Percentiles rank a stretch among this genome's conserved stretches.
Conservation (phyloP, 352 stramenopile genomes). For the Achlya hypogyna region DNA sequence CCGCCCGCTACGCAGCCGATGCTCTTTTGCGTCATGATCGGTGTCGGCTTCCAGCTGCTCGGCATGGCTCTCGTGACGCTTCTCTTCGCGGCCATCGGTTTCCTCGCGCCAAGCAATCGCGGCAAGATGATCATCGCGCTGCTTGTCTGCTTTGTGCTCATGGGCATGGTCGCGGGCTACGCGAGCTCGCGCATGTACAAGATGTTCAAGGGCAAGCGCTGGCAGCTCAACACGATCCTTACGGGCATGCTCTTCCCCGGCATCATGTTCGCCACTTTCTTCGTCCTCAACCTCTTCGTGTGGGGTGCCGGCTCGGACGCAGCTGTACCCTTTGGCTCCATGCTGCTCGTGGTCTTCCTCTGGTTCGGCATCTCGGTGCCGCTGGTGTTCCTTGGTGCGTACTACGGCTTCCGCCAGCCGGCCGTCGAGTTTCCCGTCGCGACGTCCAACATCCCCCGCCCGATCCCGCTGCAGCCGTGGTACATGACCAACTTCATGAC, state of each 20-base stretch:
- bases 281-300: slow-evolving; percentile 96
- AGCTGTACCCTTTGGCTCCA: slow-evolving; percentile 94
- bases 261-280: slow-evolving; percentile 94
- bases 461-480: slow-evolving; percentile 97
- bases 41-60: slow-evolving; percentile 96
- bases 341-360: slow-evolving; percentile 96
- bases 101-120: slow-evolving; percentile 94
- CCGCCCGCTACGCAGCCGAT: slow-evolving; percentile 92
- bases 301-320: slow-evolving; percentile 89
- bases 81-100: slow-evolving; percentile 94
- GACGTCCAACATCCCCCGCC: slow-evolving; percentile 96
- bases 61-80: slow-evolving; percentile 94
- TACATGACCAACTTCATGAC: slow-evolving; percentile 95
- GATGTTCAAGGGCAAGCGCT: slow-evolving; percentile 99
- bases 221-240: slow-evolving; percentile 94
- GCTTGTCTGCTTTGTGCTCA: slow-evolving; percentile 95
- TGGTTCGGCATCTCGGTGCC: slow-evolving; percentile 99
- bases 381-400: slow-evolving; percentile 97
- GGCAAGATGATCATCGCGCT: slow-evolving; percentile 97
- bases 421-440: slow-evolving; percentile 93
- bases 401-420: slow-evolving; percentile 95
- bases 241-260: slow-evolving; percentile 96
- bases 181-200: slow-evolving; percentile 97
- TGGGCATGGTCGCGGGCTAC: slow-evolving; percentile 95
- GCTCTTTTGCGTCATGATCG: slow-evolving; percentile 95